phyloP scores from a whole-genome alignment of 176 grass and related monocot genomes.

The Lolium multiflorum region DNA sequence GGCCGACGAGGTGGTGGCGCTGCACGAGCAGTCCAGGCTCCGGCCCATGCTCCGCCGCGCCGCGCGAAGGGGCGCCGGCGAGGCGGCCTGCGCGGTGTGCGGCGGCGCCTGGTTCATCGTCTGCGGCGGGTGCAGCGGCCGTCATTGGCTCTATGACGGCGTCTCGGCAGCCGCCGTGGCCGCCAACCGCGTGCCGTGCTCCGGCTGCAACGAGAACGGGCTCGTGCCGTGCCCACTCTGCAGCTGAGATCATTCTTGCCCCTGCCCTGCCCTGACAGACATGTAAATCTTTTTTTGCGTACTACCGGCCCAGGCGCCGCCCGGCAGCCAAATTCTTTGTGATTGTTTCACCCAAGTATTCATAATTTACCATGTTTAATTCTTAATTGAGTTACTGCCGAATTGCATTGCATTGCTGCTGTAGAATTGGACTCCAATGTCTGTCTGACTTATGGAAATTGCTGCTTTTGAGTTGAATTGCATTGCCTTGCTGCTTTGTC shows the following conservation, averaged over 20 bases:
- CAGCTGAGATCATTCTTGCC: slow-evolving; percentile 33
- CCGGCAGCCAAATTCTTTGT: slow-evolving; percentile 1
- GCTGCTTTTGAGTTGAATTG: no score
- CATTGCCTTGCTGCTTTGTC: neutral
- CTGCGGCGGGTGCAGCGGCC: slow-evolving; percentile 71
- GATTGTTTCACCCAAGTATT: slow-evolving; percentile 21
- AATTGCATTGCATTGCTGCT: neutral
- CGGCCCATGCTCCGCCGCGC: slow-evolving; percentile 48
- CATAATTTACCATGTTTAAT: slow-evolving; percentile 3
- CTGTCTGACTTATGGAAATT: no score
- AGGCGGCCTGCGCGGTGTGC: slow-evolving; percentile 60
- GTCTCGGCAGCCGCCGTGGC: neutral
- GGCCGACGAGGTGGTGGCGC: slow-evolving; percentile 69
- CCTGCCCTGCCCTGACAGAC: neutral
- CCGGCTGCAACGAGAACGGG: slow-evolving; percentile 51
- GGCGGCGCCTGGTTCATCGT: slow-evolving; percentile 76
- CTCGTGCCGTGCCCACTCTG: slow-evolving; percentile 56
- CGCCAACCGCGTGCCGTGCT: slow-evolving; percentile 37
- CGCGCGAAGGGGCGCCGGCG: slow-evolving; percentile 21
- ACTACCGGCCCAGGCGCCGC: no score
- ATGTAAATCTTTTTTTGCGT: slow-evolving; percentile 20
- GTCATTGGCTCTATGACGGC: slow-evolving; percentile 74
- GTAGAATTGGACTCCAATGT: neutral
- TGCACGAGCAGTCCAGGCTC: slow-evolving; percentile 67
- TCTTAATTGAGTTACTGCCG: neutral